Conservation (phyloP, 2,329 filamentous ascomycete genomes). For the Apiospora saccharicola region DNA sequence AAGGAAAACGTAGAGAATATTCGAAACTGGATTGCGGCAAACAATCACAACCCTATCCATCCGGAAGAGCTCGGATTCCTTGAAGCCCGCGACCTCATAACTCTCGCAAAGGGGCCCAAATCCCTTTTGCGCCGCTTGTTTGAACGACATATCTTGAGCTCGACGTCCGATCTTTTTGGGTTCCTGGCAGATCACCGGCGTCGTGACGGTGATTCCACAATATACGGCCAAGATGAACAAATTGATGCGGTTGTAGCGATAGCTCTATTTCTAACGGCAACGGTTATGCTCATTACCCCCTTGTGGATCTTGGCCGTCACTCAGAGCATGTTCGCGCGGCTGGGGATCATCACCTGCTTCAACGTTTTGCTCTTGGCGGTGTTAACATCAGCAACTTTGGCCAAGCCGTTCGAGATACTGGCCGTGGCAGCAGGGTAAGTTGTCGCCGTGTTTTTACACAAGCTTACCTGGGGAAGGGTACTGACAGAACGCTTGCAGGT, state of each 20-base stretch:
- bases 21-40: conserved; percentile 36
- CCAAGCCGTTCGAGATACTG: conserved; percentile 35
- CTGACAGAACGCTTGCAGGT: conserved; percentile 21
- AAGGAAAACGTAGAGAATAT: conserved; percentile 35
- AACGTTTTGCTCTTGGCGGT: conserved; percentile 33
- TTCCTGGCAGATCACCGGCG: conserved; percentile 18
- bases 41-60: conserved; percentile 32
- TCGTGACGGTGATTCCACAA: neutral
- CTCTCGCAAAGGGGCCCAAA: conserved; percentile 26
- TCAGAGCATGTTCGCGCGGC: conserved; percentile 31
- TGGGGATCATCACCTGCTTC: conserved; percentile 43
- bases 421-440: conserved; percentile 35
- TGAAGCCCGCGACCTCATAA: conserved; percentile 37
- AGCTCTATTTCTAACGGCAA: conserved; percentile 36
- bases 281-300: conserved; percentile 42
- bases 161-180: neutral
- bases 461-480: conserved; percentile 3
- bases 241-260: conserved; percentile 37
- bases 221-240: conserved; percentile 27
- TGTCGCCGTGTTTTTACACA: neutral
- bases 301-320: conserved; percentile 42
- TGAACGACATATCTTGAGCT: conserved; percentile 29
- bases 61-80: too few relatives aligned
- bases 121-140: conserved; percentile 29
- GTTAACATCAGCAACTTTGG: conserved; percentile 31